Conservation (phyloP, 768 basidiomycete species). For the Trametes gibbosa region DNA sequence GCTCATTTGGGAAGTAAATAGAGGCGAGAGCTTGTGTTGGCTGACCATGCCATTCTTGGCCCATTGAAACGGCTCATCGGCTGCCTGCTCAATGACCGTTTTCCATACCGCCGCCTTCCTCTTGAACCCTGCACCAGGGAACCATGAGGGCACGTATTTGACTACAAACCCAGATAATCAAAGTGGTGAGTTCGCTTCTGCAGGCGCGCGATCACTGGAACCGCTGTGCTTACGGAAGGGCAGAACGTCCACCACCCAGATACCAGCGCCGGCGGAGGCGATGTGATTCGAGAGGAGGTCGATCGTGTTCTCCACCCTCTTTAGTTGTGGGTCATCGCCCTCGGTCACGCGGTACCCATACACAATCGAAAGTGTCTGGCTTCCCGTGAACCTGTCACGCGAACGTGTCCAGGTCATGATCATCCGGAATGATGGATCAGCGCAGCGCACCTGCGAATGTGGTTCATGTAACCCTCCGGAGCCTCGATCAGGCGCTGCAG, state of each 20-base stretch:
- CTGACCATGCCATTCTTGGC: slow-evolving; percentile 55
- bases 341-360: slow-evolving; percentile 54
- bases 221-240: slow-evolving; percentile 30
- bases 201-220: neutral
- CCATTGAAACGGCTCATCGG: slow-evolving; percentile 58
- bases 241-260: slow-evolving; percentile 44
- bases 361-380: slow-evolving; percentile 51
- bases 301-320: slow-evolving; percentile 41
- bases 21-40: slow-evolving; percentile 24
- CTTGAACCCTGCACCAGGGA: slow-evolving; percentile 68
- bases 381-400: slow-evolving; percentile 44
- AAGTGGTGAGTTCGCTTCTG: slow-evolving; percentile 23
- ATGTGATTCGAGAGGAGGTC: slow-evolving; percentile 42
- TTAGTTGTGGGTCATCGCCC: slow-evolving; percentile 40
- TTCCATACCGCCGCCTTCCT: slow-evolving; percentile 61
- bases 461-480: slow-evolving; percentile 33
- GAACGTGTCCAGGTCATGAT: neutral
- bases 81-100: slow-evolving; percentile 60
- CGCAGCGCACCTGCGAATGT: slow-evolving; percentile 35
- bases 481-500: slow-evolving; percentile 49
- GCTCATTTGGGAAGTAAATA: neutral
- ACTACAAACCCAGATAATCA: slow-evolving; percentile 30
- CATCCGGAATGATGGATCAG: no score
- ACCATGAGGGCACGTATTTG: slow-evolving; percentile 58
- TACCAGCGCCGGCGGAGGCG: slow-evolving; percentile 36